Evolutionary conservation across 805 yeast species (phyloP).

Genomic region (Myxozyma melibiosi): DNA sequence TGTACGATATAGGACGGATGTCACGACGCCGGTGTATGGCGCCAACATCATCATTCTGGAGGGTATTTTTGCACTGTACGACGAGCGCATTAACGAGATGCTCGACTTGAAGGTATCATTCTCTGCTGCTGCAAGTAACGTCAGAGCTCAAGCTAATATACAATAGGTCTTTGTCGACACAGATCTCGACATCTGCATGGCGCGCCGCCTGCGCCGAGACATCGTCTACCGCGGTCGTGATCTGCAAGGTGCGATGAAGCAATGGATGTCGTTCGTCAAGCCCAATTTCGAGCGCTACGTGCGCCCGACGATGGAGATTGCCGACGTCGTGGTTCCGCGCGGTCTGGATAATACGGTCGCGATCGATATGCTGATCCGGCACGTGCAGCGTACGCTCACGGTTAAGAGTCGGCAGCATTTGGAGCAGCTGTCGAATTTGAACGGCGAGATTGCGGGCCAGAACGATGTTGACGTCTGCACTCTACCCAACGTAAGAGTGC

Average conservation of each 20-base stretch:
- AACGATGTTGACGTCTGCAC: conserved; percentile 10
- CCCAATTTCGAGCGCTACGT: conserved; percentile 83
- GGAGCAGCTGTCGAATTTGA: conserved; percentile 54
- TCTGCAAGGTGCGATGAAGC: conserved; percentile 74
- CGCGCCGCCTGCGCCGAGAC: conserved; percentile 85
- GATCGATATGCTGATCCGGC: conserved; percentile 72
- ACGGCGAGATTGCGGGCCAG: conserved; percentile 14
- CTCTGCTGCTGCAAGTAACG: too few relatives aligned
- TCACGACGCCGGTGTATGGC: conserved; percentile 79
- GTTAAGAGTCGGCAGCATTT: conserved; percentile 70
- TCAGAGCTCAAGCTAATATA: background rate
- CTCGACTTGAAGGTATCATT: conserved; percentile 73
- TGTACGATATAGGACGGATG: conserved; percentile 51
- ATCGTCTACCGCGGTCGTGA: conserved; percentile 85
- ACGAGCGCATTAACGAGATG: conserved; percentile 64
- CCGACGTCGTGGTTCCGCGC: conserved; percentile 88
- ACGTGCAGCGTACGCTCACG: conserved; percentile 70
- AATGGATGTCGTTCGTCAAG: conserved; percentile 89
- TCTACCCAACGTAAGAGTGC: conserved; percentile 36
- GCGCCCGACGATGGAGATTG: conserved; percentile 71
- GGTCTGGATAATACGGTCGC: conserved; percentile 84
- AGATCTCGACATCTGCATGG: conserved; percentile 87
- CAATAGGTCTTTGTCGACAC: conserved; percentile 74
- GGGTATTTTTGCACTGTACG: conserved; percentile 83
- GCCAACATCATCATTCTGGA: conserved; percentile 92